Base-by-base conservation (phyloP, 495 filamentous ascomycete genomes). In the Aspergillus leporis region DNA sequence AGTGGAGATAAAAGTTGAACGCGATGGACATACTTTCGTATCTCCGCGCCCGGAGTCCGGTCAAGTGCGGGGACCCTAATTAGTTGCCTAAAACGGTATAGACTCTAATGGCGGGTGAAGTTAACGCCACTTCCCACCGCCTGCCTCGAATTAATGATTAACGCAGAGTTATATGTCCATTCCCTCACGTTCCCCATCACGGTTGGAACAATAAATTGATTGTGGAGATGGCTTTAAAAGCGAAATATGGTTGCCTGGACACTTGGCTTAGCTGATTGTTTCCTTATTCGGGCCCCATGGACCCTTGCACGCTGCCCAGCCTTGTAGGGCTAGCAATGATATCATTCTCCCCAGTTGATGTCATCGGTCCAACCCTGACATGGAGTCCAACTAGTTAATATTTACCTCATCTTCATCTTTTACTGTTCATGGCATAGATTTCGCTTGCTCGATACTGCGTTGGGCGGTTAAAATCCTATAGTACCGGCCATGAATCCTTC, bases 281-380 rank as follows among this genome's bases (percentile, higher is more conserved):
- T 28, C 21, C 18, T 30, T 30, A 32, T n/a, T 14, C 49, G 25
- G 34, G 25, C 25, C 25, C 25, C 25, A 28, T 28, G 7, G 4
- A 23, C 5, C 49, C n/a, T 32, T 31, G 9, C 13, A n/a, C 19
- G 16, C 14, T 2, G 41, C 6, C 41, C 41, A 45, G 41, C 41
- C 41, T 19, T 45, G n/a, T 19, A 45, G n/a, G 41, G 41, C 41
- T 18, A 19, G n/a, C 43, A 46, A 56, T 56, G 54, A 56, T 56
- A 56, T 56, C 54, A 56, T 56, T 31, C 21, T 13, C n/a, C 43
- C n/a, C 6, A 14, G 38, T 56, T 56, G 54, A 56, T 56, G 54
- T 56, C 54, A 56, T 56, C 25, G 18, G 18, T 22, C 18, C 16
- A n/a, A 36, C 34, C 25, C 25, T 28, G 13, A 36, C 34, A 12